Conservation (phyloP, 495 filamentous ascomycete genomes). For the Jackrogersella multiformis region DNA sequence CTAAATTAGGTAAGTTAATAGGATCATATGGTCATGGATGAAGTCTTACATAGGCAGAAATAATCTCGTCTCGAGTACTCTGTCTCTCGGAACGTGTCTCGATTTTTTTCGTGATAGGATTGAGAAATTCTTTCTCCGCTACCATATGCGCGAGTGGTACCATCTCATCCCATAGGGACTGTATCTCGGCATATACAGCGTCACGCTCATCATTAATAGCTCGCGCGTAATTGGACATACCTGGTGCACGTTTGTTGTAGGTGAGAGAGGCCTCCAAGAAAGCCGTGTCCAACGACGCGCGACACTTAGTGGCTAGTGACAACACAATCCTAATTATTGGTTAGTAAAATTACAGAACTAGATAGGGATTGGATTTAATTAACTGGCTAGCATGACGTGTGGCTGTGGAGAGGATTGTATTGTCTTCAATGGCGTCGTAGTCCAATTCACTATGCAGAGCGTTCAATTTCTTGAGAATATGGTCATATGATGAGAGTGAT, state of each 20-base stretch:
- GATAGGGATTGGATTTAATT: neutral
- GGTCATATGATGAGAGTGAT: constrained; percentile 30
- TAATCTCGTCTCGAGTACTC: constrained; percentile 11
- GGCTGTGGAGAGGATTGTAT: constrained; percentile 31
- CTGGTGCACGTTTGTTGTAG: constrained; percentile 9
- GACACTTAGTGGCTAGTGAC: constrained; percentile 41
- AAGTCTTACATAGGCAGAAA: constrained; percentile 38
- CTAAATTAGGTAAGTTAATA: constrained; percentile 21
- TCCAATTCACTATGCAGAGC: constrained; percentile 27
- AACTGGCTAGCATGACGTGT: constrained; percentile 41
- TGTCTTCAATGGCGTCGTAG: constrained; percentile 18
- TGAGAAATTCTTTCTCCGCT: constrained; percentile 42
- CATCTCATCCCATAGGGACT: constrained; percentile 41
- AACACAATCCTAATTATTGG: constrained; percentile 35
- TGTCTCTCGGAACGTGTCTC: constrained; percentile 29
- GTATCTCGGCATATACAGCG: constrained; percentile 37
- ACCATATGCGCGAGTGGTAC: constrained; percentile 45
- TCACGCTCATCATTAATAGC: constrained; percentile 26
- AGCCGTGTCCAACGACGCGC: constrained; percentile 39
- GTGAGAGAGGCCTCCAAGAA: constrained; percentile 33
- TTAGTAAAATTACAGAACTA: constrained; percentile 11
- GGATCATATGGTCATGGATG: neutral
- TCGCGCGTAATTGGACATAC: constrained; percentile 3
- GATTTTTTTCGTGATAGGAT: constrained; percentile 27
- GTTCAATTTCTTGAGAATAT: constrained; percentile 30